phyloP scores from a whole-genome alignment of 164 flowering plant genomes.

The Litsea cubeba region DNA sequence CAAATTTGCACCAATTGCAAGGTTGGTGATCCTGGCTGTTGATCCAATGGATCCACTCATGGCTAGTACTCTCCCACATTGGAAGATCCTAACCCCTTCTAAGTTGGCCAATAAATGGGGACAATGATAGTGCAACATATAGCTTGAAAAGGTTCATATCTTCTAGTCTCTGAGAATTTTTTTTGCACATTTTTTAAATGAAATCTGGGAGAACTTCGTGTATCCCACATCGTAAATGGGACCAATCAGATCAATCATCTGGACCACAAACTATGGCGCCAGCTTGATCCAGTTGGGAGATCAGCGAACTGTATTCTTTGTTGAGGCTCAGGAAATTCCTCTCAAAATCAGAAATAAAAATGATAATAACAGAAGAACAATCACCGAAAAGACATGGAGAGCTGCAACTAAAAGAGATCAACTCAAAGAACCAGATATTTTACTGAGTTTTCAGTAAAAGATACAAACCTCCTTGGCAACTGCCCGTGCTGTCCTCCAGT shows the following conservation, averaged over 20 bases:
- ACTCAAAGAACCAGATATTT: neutral
- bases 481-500: conserved; percentile 91
- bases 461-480: conserved; percentile 83
- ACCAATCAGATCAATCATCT: neutral
- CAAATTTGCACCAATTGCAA: neutral
- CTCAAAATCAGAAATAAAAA: neutral
- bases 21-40: neutral
- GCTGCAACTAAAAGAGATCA: neutral
- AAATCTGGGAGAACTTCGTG: neutral
- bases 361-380: neutral
- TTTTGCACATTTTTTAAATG: too few relatives aligned
- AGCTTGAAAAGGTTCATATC: neutral
- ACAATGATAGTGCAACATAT: neutral
- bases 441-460: neutral
- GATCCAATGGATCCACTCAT: neutral
- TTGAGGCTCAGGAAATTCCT: neutral
- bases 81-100: neutral
- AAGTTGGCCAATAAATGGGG: neutral
- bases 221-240: neutral
- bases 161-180: neutral
- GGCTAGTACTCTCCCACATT: neutral
- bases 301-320: too few relatives aligned
- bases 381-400: neutral
- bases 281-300: neutral
- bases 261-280: neutral